Evolutionary conservation across 495 filamentous ascomycete genomes (phyloP), one percentile per base, ranked within the genome.

Genomic region (Penicillium fimorum): DNA sequence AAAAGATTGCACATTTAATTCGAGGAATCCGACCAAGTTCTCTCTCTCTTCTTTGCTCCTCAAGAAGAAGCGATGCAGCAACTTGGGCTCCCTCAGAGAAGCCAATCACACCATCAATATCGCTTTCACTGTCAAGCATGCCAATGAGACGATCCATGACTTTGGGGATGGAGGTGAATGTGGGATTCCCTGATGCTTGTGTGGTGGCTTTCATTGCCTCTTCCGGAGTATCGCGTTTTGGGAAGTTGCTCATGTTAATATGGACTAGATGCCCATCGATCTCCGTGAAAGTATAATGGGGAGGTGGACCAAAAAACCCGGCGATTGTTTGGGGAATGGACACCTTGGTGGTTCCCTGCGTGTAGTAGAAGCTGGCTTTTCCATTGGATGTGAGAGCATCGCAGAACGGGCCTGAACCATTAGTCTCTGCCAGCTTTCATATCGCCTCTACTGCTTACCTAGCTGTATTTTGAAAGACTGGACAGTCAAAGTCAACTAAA

Each of bases 21-120:
- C 72, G 69, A 22, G 71, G 69, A 2, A 59, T 63, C 4, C 71
- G 60, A 0, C 80, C 82, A 2, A 46, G 61, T 37, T 63, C 61
- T 49, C 70, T 58, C 15, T 60, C 66, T 40, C 71, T 63, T 42
- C 68, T 55, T 22, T 69, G 65, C 58, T 84, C 81, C 56, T 82
- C 78, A 0, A 81, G 61, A 32, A 82, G 57, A n/a, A 82, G 49
- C 11, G 80, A 81, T 4, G 78, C 78, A 0, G 82, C 85, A 7
- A 86, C 73, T 0, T 76, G 78, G 10, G 82, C 84, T 18, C 85
- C 85, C 56, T 87, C 84, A 0, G 83, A 86, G 53, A 84, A 87
- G 0, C 82, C 83, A 47, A 86, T 79, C 43, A 86, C 59, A 5
- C 67, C 69, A 9, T 63, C 61, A 13, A 70, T 69, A 0, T 65